phyloP scores from a whole-genome alignment of 176 grass and related monocot species.

The Guadua angustifolia region DNA sequence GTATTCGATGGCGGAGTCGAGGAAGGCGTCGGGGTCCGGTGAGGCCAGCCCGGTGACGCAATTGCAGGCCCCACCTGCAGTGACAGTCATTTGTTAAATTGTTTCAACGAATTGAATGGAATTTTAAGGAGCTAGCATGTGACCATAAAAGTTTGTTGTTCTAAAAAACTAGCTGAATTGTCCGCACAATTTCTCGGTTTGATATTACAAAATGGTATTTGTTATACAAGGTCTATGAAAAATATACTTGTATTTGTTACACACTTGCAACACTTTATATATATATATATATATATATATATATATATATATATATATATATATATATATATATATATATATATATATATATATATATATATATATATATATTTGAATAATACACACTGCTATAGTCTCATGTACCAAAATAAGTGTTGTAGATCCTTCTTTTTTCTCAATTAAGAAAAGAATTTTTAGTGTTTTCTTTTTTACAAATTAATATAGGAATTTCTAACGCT shows the following conservation, averaged over 20 bases:
- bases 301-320: no score
- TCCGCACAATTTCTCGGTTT: accelerated
- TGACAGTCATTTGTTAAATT: neutral
- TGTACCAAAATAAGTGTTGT: neutral
- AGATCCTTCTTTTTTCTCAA: neutral
- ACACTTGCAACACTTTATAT: neutral
- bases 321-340: no score
- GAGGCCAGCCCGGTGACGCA: conserved; percentile 62
- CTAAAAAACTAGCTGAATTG: no score
- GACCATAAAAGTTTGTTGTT: neutral
- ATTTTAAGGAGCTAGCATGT: neutral
- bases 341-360: no score
- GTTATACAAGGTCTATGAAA: neutral
- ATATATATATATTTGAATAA: no score
- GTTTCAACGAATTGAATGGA: neutral
- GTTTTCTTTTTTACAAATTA: neutral
- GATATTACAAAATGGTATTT: no score
- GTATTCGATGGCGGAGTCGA: conserved; percentile 35
- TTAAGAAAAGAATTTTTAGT: neutral
- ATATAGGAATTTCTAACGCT: neutral
- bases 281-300: no score
- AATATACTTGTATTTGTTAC: neutral
- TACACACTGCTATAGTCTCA: no score
- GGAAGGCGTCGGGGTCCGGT: conserved; percentile 38
- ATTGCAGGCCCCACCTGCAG: conserved; percentile 64